Evolutionary conservation across 2,329 filamentous ascomycete species (phyloP), one percentile per base, ranked within the genome.

Genomic region (Paramyrothecium sp.): DNA sequence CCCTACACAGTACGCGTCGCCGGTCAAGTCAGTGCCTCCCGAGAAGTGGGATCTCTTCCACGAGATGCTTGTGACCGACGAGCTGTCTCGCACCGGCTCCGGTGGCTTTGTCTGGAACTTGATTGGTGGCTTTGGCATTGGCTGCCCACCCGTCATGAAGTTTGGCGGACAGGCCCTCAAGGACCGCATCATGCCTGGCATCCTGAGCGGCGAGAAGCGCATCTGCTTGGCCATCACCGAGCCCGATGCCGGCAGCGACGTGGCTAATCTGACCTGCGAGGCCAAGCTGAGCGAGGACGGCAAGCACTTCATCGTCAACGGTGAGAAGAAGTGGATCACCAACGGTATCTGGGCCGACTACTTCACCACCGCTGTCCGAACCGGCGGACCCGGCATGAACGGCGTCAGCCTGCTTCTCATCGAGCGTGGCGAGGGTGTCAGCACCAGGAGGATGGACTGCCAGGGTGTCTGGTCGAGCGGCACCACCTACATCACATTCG

Each of bases 261-360:
- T 99, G 11, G 95, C 95, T 58, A 98, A 97, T 77, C 74, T 99
- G 64, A 95, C 89, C 16, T 98, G 94, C 75, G 93, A 98, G 81
- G 95, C 95, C 23, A 97, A 97, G 82, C 84, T 98, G 57, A 91
- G 85, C 61, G 90, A 95, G 66, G 95, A 99, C 68, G 95, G 95
- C 70, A 98, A 98, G 82, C 92, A 98, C 79, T 99, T 96, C 78
- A 98, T 98, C 65, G 95, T 99, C 77, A 99, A 98, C 71, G 95
- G 95, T 56, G 94, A 97, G 86, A 98, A 99, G 89, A 99, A 99
- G 80, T 98, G 95, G 94, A 98, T 98, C 75, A 98, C 94, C 69
- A 99, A 99, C 77, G 95, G 95, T 69, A 86, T 97, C 69, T 97
- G 92, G 92, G 86, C 83, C 61, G 95, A 99, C 75, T 99, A 98